Conservation (phyloP, 352 stramenopile species). For the Chrysophaeum taylorii region DNA sequence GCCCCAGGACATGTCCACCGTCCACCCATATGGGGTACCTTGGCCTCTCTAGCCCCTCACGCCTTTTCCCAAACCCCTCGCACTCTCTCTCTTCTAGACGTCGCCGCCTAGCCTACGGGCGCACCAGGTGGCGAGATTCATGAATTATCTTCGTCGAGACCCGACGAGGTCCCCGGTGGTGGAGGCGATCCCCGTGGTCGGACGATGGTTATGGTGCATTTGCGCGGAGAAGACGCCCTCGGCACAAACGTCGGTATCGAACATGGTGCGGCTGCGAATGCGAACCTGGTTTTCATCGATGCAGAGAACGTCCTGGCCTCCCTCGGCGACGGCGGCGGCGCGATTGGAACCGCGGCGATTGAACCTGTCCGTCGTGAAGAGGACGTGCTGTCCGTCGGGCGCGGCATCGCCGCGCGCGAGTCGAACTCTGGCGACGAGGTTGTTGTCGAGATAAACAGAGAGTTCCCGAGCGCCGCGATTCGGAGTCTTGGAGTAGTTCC, state of each 20-base stretch:
- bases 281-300: slow-evolving; percentile 76
- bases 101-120: no score
- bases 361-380: slow-evolving; percentile 47
- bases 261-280: slow-evolving; percentile 49
- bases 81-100: no score
- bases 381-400: slow-evolving; percentile 44
- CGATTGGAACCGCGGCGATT: slow-evolving; percentile 58
- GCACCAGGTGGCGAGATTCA: no score
- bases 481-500: slow-evolving; percentile 70
- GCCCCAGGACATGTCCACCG: no score
- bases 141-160: no score
- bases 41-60: no score
- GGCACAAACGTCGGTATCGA: slow-evolving; percentile 5
- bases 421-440: slow-evolving; percentile 19
- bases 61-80: no score
- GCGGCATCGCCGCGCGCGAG: neutral
- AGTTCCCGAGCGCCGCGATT: slow-evolving; percentile 61
- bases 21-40: no score
- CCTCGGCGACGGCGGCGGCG: slow-evolving; percentile 66
- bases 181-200: no score
- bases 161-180: no score
- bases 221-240: no score
- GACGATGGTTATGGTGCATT: no score
- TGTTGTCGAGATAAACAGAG: slow-evolving; percentile 63
- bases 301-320: slow-evolving; percentile 70